phyloP scores from a whole-genome alignment of 257 asterid genomes.

The Buddleja alternifolia region DNA sequence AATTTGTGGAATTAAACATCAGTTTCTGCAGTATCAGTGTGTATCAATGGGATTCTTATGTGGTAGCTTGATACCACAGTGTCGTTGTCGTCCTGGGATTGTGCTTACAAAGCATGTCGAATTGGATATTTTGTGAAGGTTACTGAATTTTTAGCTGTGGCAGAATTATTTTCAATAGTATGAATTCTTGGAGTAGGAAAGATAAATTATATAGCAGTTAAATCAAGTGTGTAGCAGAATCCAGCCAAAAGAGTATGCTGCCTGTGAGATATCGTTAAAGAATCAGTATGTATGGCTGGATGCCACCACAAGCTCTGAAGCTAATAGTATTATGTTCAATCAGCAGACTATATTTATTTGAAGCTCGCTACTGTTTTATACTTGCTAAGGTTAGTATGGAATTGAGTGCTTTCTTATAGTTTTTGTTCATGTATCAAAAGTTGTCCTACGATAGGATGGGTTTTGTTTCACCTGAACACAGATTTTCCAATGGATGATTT shows the following conservation, averaged over 20 bases:
- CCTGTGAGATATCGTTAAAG: neutral
- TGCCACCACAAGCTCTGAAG: neutral
- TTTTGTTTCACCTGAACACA: too few species aligned
- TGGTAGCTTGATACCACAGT: neutral
- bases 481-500: too few species aligned
- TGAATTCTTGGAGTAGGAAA: neutral
- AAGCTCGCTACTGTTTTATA: neutral
- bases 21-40: too few species aligned
- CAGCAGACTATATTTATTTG: neutral
- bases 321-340: neutral
- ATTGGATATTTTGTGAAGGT: too few species aligned
- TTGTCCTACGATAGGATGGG: too few species aligned
- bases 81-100: neutral
- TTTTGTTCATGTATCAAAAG: too few species aligned
- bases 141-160: neutral
- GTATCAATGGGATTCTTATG: too few species aligned
- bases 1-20: too few species aligned
- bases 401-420: neutral
- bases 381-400: neutral
- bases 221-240: conserved; percentile 2
- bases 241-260: neutral
- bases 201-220: too few species aligned
- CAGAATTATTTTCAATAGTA: neutral
- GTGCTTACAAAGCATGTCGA: too few species aligned
- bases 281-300: conserved; percentile 10